A percentile compares a stretch with the other conserved stretches of the same genome.
Evolutionary conservation across 164 flowering plant genomes (phyloP).

Genomic region (Santalum album): DNA sequence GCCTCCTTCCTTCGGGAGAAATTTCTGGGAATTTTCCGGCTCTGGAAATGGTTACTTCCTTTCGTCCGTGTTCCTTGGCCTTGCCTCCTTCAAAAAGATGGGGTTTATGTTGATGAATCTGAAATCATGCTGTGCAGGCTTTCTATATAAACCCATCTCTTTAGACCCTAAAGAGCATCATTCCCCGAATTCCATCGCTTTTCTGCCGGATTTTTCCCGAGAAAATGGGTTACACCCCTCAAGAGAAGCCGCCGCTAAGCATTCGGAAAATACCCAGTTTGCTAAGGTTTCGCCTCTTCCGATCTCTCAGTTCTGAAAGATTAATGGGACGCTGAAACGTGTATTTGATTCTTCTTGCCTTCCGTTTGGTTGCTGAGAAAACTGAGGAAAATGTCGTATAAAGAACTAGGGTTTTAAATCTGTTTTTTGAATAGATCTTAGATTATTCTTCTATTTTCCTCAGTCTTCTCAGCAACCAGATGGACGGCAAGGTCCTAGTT

Average conservation of each 20-base stretch:
- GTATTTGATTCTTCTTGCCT: background rate
- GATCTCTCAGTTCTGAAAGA: background rate
- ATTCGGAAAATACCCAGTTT: background rate
- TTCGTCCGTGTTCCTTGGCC: no score
- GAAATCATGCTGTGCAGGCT: no score
- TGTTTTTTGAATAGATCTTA: background rate
- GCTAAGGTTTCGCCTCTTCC: constrained; percentile 1
- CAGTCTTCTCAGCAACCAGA: background rate
- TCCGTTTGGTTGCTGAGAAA: constrained; percentile 8
- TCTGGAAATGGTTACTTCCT: no score
- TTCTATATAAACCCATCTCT: no score
- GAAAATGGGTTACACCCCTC: constrained; percentile 1
- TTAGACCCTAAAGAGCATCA: no score
- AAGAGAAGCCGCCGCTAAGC: background rate
- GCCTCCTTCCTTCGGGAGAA: no score
- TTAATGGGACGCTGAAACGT: background rate
- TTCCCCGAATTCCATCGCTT: background rate
- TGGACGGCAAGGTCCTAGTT: background rate
- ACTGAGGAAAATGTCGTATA: background rate
- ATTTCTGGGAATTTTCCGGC: no score
- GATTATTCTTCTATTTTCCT: background rate
- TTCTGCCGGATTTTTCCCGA: constrained; percentile 1
- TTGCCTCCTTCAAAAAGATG: no score
- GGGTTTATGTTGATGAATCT: no score
- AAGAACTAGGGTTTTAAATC: background rate